Percentiles rank a stretch among this genome's conserved stretches.
These are phyloP conservation scores for Scedosporium aurantiacum DNA, from an alignment of 2,329 filamentous ascomycete genomes.

Conservation along the genomic window DNA sequence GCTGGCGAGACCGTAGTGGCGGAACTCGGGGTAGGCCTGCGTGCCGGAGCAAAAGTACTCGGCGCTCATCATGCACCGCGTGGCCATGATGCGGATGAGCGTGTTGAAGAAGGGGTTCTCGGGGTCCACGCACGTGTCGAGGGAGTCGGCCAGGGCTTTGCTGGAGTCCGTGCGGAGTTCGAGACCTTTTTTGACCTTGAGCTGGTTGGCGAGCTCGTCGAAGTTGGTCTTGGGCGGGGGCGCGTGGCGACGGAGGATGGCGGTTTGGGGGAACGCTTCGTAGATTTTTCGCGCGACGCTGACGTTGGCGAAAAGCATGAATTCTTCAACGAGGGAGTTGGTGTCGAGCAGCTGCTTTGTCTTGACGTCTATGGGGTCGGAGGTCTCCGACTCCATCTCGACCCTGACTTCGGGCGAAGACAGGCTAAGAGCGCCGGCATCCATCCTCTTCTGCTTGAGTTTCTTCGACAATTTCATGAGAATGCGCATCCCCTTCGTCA, in stretches of 20 bases:
- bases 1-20: constrained; percentile 90
- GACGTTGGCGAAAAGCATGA: constrained; percentile 98
- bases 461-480: constrained; percentile 85
- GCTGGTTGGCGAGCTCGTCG: constrained; percentile 82
- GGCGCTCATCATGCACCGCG: constrained; percentile 96
- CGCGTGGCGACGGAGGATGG: constrained; percentile 82
- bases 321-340: constrained; percentile 96
- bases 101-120: constrained; percentile 96
- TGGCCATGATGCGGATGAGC: constrained; percentile 91
- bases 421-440: constrained; percentile 86
- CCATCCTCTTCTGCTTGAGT: constrained; percentile 89
- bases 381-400: constrained; percentile 88
- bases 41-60: constrained; percentile 97
- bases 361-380: constrained; percentile 91
- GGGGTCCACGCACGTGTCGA: constrained; percentile 73
- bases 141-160: constrained; percentile 82
- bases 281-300: constrained; percentile 87
- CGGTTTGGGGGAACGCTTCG: constrained; percentile 86
- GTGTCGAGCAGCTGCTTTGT: constrained; percentile 90
- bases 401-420: constrained; percentile 98
- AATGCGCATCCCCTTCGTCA: constrained; percentile 80
- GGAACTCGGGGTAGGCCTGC: constrained; percentile 86
- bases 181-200: constrained; percentile 74
- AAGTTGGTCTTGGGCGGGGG: constrained; percentile 94
- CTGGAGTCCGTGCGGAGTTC: constrained; percentile 78